Base-by-base conservation (phyloP, 2,329 filamentous ascomycete species). In the Clarireedia homoeocarpa region DNA sequence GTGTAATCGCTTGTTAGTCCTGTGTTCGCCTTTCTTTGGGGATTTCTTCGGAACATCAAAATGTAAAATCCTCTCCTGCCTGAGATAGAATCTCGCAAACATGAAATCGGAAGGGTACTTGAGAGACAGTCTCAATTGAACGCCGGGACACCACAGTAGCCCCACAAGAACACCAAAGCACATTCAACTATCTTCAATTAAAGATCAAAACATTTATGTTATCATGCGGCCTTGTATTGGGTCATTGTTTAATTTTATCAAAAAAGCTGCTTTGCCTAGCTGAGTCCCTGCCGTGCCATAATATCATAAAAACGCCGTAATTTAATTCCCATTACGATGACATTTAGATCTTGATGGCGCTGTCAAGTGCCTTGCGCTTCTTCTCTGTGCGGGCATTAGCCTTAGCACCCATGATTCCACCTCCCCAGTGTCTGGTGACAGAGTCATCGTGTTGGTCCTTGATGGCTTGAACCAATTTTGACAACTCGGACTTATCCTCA, bases 391-490 rank as follows among this genome's bases (percentile, higher is more conserved):
- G 77, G 64, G 82, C 84, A 66, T 84, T 84, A 73, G 94, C 91
- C 89, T 99, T 99, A 74, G 86, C 82, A 72, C 94, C 85, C 91
- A 99, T 96, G 81, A 99, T 96, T 77, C 95, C 95, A 84, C 94
- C 94, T 80, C 95, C 94, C 94, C 95, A 99, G 79, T 92, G 89
- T 75, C 88, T 86, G 77, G 90, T 88, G 71, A 83, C 77, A 85
- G 95, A 95, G 77, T 95, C 91, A 71, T 89, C 78, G 84, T 95
- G 99, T 68, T 92, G 94, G 72, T 97, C 92, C 87, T 99, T 97
- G 84, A 99, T 81, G 73, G 94, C 85, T 65, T 88, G 88, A 73
- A 96, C 80, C 74, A 99, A 86, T 85, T 99, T 99, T 77, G 90
- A 88, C 67, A 96, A 86, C 84, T 97, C 95, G 68, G 80, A 85